Conservation (phyloP, 495 filamentous ascomycete species). For the Sabuloglossum arenarium region DNA sequence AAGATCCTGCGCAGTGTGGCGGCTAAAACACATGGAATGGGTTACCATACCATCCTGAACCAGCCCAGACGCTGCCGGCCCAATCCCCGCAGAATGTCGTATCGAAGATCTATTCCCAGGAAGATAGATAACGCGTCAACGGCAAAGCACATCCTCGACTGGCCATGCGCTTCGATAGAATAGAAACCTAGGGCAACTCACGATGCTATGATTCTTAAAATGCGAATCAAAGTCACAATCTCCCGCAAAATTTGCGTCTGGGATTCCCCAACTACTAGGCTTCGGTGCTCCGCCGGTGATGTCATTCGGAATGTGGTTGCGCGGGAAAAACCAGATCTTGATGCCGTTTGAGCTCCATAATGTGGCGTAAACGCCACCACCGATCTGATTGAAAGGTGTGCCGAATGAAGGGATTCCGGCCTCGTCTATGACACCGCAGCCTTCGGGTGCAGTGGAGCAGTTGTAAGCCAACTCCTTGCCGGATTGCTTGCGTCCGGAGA, state of each 20-base stretch:
- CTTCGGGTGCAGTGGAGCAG: constrained; percentile 15
- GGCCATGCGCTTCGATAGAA: not conserved
- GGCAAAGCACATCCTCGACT: not conserved
- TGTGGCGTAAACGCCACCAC: constrained; percentile 61
- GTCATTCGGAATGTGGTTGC: constrained; percentile 33
- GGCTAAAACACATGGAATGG: too few relatives aligned
- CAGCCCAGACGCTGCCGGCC: constrained; percentile 44
- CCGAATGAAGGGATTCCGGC: constrained; percentile 38
- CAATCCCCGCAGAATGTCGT: constrained; percentile 79
- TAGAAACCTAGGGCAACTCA: not conserved
- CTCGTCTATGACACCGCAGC: constrained; percentile 16
- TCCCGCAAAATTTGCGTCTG: constrained; percentile 41
- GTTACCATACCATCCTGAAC: not conserved
- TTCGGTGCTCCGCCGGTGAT: constrained; percentile 37
- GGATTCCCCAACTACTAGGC: constrained; percentile 40
- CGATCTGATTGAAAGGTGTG: constrained; percentile 43
- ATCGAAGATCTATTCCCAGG: constrained; percentile 34
- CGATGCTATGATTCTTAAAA: constrained; percentile 52
- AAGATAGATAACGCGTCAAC: not conserved
- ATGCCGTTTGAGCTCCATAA: constrained; percentile 50
- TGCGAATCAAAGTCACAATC: constrained; percentile 41
- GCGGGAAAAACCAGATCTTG: constrained; percentile 62
- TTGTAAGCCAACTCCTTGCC: constrained; percentile 39
- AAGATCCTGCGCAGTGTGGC: too few relatives aligned
- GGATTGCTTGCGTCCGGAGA: constrained; percentile 28